A percentile compares a stretch with the other conserved stretches of the same genome.
These are phyloP conservation scores for Exsudoporus frostii DNA, from an alignment of 768 basidiomycete species.

Conservation along the genomic window DNA sequence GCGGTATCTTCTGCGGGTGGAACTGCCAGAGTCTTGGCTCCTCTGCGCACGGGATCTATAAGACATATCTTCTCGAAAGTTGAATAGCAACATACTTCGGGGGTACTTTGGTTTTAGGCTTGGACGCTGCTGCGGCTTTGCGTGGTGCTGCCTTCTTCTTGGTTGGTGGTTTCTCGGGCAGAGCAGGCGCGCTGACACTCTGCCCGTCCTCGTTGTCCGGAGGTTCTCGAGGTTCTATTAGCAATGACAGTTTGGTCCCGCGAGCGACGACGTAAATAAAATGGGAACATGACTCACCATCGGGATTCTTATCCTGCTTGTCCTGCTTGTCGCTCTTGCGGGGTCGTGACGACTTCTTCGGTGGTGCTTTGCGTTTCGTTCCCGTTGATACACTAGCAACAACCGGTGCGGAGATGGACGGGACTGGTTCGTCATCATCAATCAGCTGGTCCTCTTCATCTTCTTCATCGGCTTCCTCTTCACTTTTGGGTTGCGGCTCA, in stretches of 20 bases:
- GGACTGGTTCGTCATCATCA: slow-evolving; percentile 53
- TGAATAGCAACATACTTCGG: slow-evolving; percentile 26
- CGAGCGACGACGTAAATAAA: slow-evolving; percentile 20
- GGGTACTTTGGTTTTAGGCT: slow-evolving; percentile 31
- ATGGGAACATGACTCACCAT: slow-evolving; percentile 35
- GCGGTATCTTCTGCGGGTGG: slow-evolving; percentile 48
- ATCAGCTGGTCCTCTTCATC: slow-evolving; percentile 79
- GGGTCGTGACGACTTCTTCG: slow-evolving; percentile 47
- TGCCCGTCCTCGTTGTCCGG: slow-evolving; percentile 23
- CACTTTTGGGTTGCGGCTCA: slow-evolving; percentile 25
- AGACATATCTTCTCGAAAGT: not conserved
- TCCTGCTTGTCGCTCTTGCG: slow-evolving; percentile 51
- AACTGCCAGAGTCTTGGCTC: slow-evolving; percentile 25
- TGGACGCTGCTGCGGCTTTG: slow-evolving; percentile 39
- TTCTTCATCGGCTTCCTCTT: slow-evolving; percentile 59
- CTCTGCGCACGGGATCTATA: slow-evolving; percentile 27
- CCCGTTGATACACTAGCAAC: slow-evolving; percentile 32
- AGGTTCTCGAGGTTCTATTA: slow-evolving; percentile 30
- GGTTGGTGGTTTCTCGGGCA: slow-evolving; percentile 37
- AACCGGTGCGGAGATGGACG: slow-evolving; percentile 27
- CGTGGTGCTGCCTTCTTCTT: slow-evolving; percentile 49
- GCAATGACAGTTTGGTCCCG: slow-evolving; percentile 7
- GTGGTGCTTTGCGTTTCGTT: slow-evolving; percentile 49
- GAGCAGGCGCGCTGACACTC: slow-evolving; percentile 6
- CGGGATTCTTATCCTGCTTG: slow-evolving; percentile 45